phyloP scores from a whole-genome alignment of 2,329 filamentous ascomycete genomes.

The Bipolaris bicolor region DNA sequence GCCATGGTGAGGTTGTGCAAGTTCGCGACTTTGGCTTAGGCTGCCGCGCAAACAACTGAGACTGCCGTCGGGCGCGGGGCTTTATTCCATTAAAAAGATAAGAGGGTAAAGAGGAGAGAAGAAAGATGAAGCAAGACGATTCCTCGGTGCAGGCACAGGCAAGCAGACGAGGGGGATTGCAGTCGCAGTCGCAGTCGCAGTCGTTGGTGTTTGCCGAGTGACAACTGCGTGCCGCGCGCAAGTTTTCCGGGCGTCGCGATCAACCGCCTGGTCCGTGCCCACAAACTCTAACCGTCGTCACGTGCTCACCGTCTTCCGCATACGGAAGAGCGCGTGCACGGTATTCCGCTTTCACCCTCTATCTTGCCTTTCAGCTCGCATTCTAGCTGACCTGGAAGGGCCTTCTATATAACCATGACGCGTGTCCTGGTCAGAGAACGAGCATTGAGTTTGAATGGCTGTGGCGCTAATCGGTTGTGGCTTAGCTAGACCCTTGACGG shows the following conservation, averaged over 20 bases:
- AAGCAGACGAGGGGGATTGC: slow-evolving; percentile 13
- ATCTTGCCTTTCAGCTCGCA: neutral
- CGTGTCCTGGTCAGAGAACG: neutral
- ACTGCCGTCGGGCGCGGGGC: slow-evolving; percentile 13
- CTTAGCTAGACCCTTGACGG: slow-evolving; percentile 24
- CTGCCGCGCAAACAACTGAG: slow-evolving; percentile 26
- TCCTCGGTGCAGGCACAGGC: slow-evolving; percentile 6
- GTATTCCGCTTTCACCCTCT: neutral
- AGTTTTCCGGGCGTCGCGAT: slow-evolving; percentile 26
- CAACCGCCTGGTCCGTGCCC: slow-evolving; percentile 21
- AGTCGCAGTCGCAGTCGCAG: slow-evolving; percentile 15
- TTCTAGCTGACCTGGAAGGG: neutral
- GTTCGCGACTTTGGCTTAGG: slow-evolving; percentile 28
- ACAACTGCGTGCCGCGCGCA: slow-evolving; percentile 20
- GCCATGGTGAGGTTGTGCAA: slow-evolving; percentile 36
- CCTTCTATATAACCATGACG: neutral
- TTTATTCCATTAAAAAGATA: slow-evolving; percentile 34
- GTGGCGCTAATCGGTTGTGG: slow-evolving; percentile 26
- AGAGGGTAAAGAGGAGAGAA: neutral
- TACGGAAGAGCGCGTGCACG: neutral
- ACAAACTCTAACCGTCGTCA: slow-evolving; percentile 3
- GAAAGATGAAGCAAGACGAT: neutral
- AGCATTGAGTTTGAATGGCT: neutral
- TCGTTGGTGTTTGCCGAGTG: slow-evolving; percentile 20
- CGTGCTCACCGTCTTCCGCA: slow-evolving; percentile 4